Base-by-base conservation (phyloP, 2,329 filamentous ascomycete species). In the Venturia asperata region DNA sequence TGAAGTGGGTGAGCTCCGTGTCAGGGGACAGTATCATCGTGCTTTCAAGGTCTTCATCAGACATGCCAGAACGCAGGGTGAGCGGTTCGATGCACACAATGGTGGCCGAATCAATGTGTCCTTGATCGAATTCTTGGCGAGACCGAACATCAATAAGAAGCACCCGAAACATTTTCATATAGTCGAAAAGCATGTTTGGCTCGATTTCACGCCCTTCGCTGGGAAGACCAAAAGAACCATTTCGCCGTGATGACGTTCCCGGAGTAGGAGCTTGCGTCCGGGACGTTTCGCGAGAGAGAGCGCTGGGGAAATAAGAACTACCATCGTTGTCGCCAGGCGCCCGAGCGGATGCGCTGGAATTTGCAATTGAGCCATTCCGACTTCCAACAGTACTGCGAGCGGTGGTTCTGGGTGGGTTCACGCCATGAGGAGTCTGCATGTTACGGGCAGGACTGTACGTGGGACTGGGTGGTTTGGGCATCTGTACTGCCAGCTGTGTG, bases 11-110 rank as follows among this genome's bases (percentile, higher is more conserved):
- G 69, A 89, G 87, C 74, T 99, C 94, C n/a, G 81, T 76, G n/a
- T 85, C 79, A 0, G 90, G 88, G 0, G 86, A 87, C 6, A 94
- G 76, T 1, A 91, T 81, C 70, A 92, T 81, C 67, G 86, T 86
- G 67, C 92, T 88, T 21, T 83, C 79, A 4, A 88, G 77, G 68
- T 87, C 80, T 67, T 87, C 85, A 1, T 84, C 85, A 19, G 85
- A 88, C 70, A 85, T 81, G 41, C 85, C 87, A 56, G 87, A 84
- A 64, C 90, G 85, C 61, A 91, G 75, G 11, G 88, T 83, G 56
- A 95, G 84, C 30, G 92, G 91, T 71, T 99, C 94, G 67, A 99
- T 85, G 74, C 94, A 99, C 56, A 99, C 91, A 47, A 92, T 90
- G 6, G 85, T 87, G 65, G 87, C 87, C 6, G 89, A 87, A 79